Evolutionary conservation across 116 monocot genomes (phyloP).

Genomic region (Zostera marina): DNA sequence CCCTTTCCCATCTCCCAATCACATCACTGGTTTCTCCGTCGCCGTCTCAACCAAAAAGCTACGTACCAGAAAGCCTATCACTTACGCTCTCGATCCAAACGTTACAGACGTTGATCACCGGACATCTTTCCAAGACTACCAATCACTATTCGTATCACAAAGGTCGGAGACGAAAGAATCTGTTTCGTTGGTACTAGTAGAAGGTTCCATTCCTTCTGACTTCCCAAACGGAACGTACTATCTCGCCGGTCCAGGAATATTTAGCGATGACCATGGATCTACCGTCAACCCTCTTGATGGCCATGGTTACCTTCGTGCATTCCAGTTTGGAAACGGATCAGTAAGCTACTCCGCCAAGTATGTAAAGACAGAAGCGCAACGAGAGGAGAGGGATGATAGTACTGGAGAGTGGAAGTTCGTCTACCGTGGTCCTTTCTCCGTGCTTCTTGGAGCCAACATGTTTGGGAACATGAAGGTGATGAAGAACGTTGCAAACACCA

Average conservation of each 20-base stretch:
- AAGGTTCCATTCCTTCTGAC: conserved; percentile 51
- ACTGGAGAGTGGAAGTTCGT: conserved; percentile 50
- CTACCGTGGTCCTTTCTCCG: conserved; percentile 80
- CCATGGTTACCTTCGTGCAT: conserved; percentile 84
- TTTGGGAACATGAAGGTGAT: conserved; percentile 9
- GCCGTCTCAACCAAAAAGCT: no score
- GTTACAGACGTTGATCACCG: no score
- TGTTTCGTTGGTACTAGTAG: conserved; percentile 15
- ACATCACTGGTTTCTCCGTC: no score
- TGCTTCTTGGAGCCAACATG: conserved; percentile 38
- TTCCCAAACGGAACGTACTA: conserved; percentile 78
- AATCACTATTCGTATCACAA: conserved; percentile 74
- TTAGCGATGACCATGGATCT: conserved; percentile 79
- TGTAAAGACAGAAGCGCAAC: conserved; percentile 47
- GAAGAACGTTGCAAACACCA: conserved; percentile 96
- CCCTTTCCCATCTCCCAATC: no score
- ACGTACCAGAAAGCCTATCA: no score
- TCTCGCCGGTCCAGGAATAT: conserved; percentile 66
- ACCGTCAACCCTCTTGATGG: conserved; percentile 87
- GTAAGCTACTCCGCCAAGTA: conserved; percentile 51
- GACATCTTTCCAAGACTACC: conserved; percentile 71
- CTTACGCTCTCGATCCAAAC: no score
- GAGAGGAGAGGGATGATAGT: conserved; percentile 34
- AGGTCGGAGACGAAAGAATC: conserved; percentile 30
- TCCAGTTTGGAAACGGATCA: conserved; percentile 21